These are phyloP conservation scores for Neonectria ditissima DNA, from an alignment of 2,329 filamentous ascomycete genomes.

Conservation along the genomic window DNA sequence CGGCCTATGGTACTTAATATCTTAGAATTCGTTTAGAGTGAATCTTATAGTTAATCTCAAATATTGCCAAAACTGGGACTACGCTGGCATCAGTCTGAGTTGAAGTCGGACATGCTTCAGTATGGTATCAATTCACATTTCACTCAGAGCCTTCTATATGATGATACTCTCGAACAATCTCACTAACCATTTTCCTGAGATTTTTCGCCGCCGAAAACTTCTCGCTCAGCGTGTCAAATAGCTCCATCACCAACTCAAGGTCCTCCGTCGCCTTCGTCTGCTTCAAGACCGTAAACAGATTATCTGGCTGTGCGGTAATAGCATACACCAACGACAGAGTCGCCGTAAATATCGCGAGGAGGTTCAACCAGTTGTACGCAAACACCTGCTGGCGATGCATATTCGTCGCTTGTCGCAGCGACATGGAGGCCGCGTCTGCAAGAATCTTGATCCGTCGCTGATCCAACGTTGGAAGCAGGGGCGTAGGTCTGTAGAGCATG, in stretches of 20 bases:
- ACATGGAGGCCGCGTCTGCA: constrained; percentile 55
- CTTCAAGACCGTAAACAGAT: constrained; percentile 40
- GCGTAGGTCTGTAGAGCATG: constrained; percentile 59
- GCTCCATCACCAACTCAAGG: constrained; percentile 46
- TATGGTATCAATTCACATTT: background rate
- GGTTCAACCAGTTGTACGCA: constrained; percentile 57
- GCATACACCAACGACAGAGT: constrained; percentile 58
- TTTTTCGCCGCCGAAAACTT: constrained; percentile 49
- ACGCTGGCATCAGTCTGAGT: too few species aligned
- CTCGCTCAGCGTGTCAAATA: constrained; percentile 46
- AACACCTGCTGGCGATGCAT: constrained; percentile 55
- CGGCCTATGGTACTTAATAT: too few species aligned
- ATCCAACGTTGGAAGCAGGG: constrained; percentile 54
- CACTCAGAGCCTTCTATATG: constrained; percentile 3
- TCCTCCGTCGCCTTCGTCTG: constrained; percentile 47
- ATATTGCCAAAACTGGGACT: too few species aligned
- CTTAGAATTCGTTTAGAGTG: too few species aligned
- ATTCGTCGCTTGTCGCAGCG: constrained; percentile 55
- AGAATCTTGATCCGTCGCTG: constrained; percentile 51
- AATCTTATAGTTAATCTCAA: too few species aligned
- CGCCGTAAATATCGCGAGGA: constrained; percentile 56
- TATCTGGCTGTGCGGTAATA: constrained; percentile 53
- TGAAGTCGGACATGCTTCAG: too few species aligned
- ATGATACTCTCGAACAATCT: constrained; percentile 41
- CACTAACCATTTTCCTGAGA: constrained; percentile 41